A percentile compares a stretch with the other conserved stretches of the same genome.
These are phyloP conservation scores for Xylaria digitata DNA, from an alignment of 2,329 filamentous ascomycete genomes.

Conservation along the genomic window DNA sequence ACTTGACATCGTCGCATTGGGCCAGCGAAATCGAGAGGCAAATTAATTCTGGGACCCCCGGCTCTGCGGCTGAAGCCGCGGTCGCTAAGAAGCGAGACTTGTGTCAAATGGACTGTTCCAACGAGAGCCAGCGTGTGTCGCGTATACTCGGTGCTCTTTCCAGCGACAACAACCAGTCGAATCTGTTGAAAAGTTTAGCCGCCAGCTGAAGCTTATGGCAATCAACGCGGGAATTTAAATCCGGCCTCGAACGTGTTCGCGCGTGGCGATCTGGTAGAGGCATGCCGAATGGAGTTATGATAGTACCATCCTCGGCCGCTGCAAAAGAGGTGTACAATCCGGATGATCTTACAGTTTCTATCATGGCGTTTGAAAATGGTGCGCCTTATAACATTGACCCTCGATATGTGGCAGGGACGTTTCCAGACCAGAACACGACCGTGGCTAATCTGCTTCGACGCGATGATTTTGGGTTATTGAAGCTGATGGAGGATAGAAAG, in stretches of 20 bases:
- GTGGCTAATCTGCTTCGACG: not conserved
- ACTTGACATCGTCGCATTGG: conserved; percentile 14
- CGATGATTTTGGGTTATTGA: not conserved
- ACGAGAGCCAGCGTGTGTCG: conserved; percentile 18
- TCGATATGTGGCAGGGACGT: conserved; percentile 8
- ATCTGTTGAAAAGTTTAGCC: conserved; percentile 11
- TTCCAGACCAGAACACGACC: conserved; percentile 28
- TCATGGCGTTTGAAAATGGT: conserved; percentile 26
- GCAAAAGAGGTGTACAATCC: conserved; percentile 6
- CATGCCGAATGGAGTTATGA: conserved; percentile 10
- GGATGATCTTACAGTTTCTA: conserved; percentile 8
- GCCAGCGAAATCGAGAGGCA: not conserved
- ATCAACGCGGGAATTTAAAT: conserved; percentile 14
- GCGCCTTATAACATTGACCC: conserved; percentile 7
- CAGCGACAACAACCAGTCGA: not conserved
- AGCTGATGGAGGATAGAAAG: not conserved
- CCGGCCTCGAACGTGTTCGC: conserved; percentile 12
- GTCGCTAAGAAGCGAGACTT: not conserved
- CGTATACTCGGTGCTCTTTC: conserved; percentile 19
- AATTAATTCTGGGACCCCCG: not conserved
- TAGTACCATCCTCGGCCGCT: not conserved
- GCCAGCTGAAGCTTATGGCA: conserved; percentile 6
- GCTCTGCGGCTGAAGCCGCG: not conserved
- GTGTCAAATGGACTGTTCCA: not conserved
- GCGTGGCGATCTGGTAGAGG: conserved; percentile 11